A percentile compares a stretch with the other conserved stretches of the same genome.
phyloP scores from a whole-genome alignment of 176 grass and related monocot species.

The Hsuehochloa calcarea region DNA sequence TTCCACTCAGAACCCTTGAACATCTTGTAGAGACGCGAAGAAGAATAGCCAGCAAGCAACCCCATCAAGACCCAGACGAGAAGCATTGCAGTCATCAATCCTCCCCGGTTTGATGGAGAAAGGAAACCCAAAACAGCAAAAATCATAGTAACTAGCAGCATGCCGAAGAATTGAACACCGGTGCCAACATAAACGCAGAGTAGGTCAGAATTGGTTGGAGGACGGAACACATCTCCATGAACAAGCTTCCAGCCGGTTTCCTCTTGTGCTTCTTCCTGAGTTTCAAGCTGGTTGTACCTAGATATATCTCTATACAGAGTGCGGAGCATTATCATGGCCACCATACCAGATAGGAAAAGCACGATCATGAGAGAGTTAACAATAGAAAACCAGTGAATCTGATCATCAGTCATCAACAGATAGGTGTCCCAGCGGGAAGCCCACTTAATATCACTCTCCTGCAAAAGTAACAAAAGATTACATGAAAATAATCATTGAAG shows the following conservation, averaged over 20 bases:
- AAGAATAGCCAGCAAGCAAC: constrained; percentile 60
- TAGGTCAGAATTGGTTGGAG: constrained; percentile 53
- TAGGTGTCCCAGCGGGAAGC: constrained; percentile 77
- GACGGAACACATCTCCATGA: constrained; percentile 66
- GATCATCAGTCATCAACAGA: constrained; percentile 66
- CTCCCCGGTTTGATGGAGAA: constrained; percentile 68
- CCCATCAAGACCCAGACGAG: constrained; percentile 72
- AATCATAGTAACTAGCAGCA: constrained; percentile 70
- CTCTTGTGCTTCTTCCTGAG: constrained; percentile 70
- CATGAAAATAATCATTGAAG: constrained; percentile 1
- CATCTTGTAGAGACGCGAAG: constrained; percentile 68
- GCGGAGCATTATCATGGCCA: constrained; percentile 79
- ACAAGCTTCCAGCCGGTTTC: constrained; percentile 80
- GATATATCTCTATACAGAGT: constrained; percentile 70
- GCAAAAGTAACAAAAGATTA: constrained; percentile 15
- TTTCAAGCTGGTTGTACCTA: constrained; percentile 68
- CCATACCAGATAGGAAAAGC: constrained; percentile 69
- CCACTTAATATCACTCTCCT: constrained; percentile 70
- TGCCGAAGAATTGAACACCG: constrained; percentile 66
- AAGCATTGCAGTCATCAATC: constrained; percentile 74
- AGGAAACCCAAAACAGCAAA: constrained; percentile 72
- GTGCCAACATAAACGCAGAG: constrained; percentile 65
- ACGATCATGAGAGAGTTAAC: constrained; percentile 73
- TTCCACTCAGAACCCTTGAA: constrained; percentile 80
- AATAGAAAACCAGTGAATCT: constrained; percentile 78